Evolutionary conservation across 352 stramenopile species (phyloP).

Genomic region (Sclerospora graminicola): DNA sequence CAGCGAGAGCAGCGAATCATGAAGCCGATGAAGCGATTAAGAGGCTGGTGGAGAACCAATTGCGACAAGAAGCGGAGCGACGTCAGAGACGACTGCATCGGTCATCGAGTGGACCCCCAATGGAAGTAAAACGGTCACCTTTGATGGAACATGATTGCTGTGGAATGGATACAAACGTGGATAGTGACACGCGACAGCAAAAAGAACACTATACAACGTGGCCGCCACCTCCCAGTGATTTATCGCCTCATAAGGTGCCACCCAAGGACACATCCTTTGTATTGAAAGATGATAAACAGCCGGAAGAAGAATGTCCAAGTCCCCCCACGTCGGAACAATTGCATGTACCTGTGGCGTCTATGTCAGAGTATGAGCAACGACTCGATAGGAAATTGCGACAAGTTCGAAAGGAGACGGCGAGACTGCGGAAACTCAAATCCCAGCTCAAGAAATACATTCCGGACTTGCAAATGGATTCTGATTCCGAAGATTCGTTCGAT

Average conservation of each 20-base stretch:
- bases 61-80: conserved; percentile 24
- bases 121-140: conserved; percentile 11
- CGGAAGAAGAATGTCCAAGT: neutral
- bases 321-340: conserved; percentile 1
- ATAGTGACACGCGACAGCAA: conserved; percentile 2
- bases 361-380: conserved; percentile 28
- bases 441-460: conserved; percentile 43
- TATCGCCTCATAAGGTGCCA: conserved; percentile 17
- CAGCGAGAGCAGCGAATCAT: conserved; percentile 37
- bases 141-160: conserved; percentile 9
- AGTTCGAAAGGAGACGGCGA: conserved; percentile 28
- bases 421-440: conserved; percentile 25
- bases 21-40: conserved; percentile 57
- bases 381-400: conserved; percentile 37
- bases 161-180: neutral
- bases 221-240: conserved; percentile 12
- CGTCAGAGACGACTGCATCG: conserved; percentile 10
- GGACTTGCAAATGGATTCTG: conserved; percentile 30
- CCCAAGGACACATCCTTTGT: conserved; percentile 13
- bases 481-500: conserved; percentile 31
- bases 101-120: conserved; percentile 8
- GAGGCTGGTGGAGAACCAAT: conserved; percentile 34
- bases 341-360: conserved; percentile 9
- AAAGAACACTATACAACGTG: conserved; percentile 13
- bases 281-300: neutral